Evolutionary conservation across 163 green algal genomes (phyloP), one percentile per base, ranked within the genome.

Genomic region (Botryococcus braunii): DNA sequence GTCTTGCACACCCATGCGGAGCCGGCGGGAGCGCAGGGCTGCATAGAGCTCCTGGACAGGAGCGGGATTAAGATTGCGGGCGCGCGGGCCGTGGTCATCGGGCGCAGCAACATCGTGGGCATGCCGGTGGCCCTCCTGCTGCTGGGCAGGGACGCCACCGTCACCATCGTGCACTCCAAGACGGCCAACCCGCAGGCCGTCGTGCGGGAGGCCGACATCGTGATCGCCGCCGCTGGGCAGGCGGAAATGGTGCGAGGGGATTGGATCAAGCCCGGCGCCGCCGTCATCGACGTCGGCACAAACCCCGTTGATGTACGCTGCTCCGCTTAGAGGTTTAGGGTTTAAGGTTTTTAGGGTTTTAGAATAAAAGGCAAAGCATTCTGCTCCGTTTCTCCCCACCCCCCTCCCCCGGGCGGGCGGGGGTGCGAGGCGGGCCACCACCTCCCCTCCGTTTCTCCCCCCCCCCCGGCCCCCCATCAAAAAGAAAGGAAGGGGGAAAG

Each of bases 211-310:
- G 94, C 94, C 7, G 94, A 99, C 87, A 96, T 99, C 74, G 81
- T 99, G 29, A 87, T 99, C 25, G 92, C 92, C 1, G 94, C 92
- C 13, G 85, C 79, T 34, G 94, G 94, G 21, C 77, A 85, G 49
- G 78, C 93, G 47, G 85, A 93, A 68, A 86, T 95, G 78, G 76
- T 95, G 37, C 81, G 70, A n/a, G 86, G 78, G 5, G 68, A 79
- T 65, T 90, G 83, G 85, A 72, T 88, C 68, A 99, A 99, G 79
- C 73, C 77, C 0, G 94, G 94, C 0, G 91, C 90, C 9, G 91
- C 82, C 1, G 89, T 99, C 17, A 94, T 99, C 32, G 94, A 99
- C 65, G 94, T 99, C 11, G 94, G 94, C 52, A 99, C 95, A 79
- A 99, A 99, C 69, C 82, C 89, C 29, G 88, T 96, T 21, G 86